Conservation (phyloP, 352 stramenopile species). For the Bremia lactucae region DNA sequence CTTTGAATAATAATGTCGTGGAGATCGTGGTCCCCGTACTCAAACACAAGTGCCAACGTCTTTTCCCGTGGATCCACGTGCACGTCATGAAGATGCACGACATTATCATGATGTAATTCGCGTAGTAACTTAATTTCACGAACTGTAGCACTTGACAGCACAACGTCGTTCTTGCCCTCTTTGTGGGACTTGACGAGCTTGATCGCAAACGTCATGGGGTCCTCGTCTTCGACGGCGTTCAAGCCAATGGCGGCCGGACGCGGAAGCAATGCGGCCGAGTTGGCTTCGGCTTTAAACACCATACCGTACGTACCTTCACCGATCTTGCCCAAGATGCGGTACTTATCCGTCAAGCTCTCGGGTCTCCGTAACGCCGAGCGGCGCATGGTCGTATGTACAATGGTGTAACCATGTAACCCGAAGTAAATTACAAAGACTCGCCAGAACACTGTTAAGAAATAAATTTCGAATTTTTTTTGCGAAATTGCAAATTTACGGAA, state of each 20-base stretch:
- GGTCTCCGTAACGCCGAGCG: conserved; percentile 46
- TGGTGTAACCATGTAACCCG: too few relatives aligned
- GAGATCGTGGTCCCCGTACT: conserved; percentile 85
- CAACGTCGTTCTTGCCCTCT: conserved; percentile 84
- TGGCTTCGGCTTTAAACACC: conserved; percentile 81
- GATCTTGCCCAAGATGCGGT: conserved; percentile 81
- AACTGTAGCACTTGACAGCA: conserved; percentile 79
- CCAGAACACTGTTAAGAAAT: too few relatives aligned
- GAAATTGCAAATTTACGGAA: too few relatives aligned
- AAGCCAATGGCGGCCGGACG: conserved; percentile 8
- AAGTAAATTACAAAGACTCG: too few relatives aligned
- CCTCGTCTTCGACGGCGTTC: conserved; percentile 39
- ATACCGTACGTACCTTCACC: conserved; percentile 85
- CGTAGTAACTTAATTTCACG: conserved; percentile 87
- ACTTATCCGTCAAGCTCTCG: conserved; percentile 73
- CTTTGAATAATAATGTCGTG: conserved; percentile 85
- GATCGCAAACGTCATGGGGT: conserved; percentile 79
- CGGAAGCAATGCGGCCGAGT: conserved; percentile 34
- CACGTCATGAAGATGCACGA: conserved; percentile 80
- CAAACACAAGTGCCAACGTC: conserved; percentile 78
- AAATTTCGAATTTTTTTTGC: too few relatives aligned
- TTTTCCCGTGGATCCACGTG: conserved; percentile 79
- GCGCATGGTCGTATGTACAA: conserved; percentile 26
- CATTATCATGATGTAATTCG: conserved; percentile 82
- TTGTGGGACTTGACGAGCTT: conserved; percentile 87